Evolutionary conservation across 1,139 yeast genomes (phyloP), one percentile per base, ranked within the genome.

Genomic region (Candida buenavistaensis): DNA sequence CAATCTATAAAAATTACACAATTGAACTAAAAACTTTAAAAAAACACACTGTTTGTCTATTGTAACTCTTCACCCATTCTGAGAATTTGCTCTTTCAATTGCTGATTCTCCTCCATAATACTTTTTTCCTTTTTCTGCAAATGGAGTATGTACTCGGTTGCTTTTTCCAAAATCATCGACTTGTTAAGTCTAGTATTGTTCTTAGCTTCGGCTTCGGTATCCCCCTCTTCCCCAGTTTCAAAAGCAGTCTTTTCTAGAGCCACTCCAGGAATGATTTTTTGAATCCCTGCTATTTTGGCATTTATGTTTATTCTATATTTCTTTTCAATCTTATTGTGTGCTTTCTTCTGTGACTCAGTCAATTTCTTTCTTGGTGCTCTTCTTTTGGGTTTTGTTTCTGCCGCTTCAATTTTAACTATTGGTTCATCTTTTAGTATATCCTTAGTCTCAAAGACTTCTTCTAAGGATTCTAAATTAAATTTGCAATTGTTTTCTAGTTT

Each of bases 301-400:
- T 82, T 82, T 50, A 82, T 82, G 54, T 81, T 82, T 39, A 81
- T 80, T 53, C 90, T 64, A 56, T 82, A 82, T 45, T 80, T 75
- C 53, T 82, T 80, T 51, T 78, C 88, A 43, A 81, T 80, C 52
- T 77, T 76, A 55, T 80, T 80, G 51, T 82, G 89, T 0, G 87
- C 87, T 49, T 78, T 79, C 46, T 81, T 80, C 57, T 82, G 88
- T 42, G 73, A 69, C 5, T 70, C 66, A 3, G 83, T 78, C 38
- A 78, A 57, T 54, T 80, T 71, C 58, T 78, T 78, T 50, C 83
- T 62, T 33, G 79, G 72, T 2, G 76, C 71, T 48, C 78, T 64
- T 52, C 64, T 73, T 23, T 40, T 39, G 3, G 45, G 28, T 29
- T 35, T 40, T 27, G 32, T 14, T 28, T 26, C n/a, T 25, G 19